Evolutionary conservation across 2,329 filamentous ascomycete species (phyloP), one percentile per base, ranked within the genome.

Genomic region (Zymoseptoria brevis): DNA sequence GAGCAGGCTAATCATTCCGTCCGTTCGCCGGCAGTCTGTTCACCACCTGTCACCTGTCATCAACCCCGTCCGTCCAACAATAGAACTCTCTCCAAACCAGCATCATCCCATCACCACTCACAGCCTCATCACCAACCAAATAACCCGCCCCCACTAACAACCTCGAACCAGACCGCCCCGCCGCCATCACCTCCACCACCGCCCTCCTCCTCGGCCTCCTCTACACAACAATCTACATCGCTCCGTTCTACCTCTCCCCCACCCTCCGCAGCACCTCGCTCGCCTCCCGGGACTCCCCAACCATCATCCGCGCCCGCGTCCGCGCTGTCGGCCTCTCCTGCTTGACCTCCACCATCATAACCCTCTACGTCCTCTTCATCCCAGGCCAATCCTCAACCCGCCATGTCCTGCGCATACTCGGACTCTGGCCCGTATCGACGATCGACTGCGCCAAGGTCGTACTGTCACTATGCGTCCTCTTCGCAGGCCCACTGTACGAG

Each of bases 221-320:
- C 62, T 96, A 95, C 75, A 96, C 90, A n/a, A 74, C 91, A 67
- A 76, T 90, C 77, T 99, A 97, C 76, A 89, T 99, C 68, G 78
- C 89, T 3, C 93, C 94, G 22, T 90, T 97, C 75, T 96, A 99
- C 78, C 80, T 93, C 63, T 94, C 87, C 19, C 75, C 84, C 3
- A 81, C 84, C 19, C 95, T 93, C 4, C 85, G 92, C 56, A 91
- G 92, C 6, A 94, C 90, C 7, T 82, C 84, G 24, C 84, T 81
- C 57, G 82, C 95, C 26, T 89, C 89, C 61, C 86, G 94, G 71
- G 92, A 97, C 82, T 87, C 90, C 26, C 90, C 92, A 8, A 87
- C 88, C 9, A 90, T 95, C 55, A 97, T 99, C 76, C 87, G 87
- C 66, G 89, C 90, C 59, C 87, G 94, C 66, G 87, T 96, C 68